phyloP scores from a whole-genome alignment of 495 filamentous ascomycete species.

The Daldinia concentrica region DNA sequence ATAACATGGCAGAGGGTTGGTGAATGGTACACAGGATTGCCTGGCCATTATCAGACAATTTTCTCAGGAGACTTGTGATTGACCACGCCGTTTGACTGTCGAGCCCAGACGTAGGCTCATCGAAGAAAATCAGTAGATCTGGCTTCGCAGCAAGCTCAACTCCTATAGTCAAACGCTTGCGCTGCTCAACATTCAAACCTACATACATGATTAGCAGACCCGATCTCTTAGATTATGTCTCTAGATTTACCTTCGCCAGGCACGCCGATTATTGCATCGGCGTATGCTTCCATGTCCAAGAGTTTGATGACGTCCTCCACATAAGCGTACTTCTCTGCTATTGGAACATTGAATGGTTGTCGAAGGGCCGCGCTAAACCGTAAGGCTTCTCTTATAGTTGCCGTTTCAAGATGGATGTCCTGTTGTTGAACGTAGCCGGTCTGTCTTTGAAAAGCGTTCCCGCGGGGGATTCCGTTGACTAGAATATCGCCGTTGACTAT shows the following conservation, averaged over 20 bases:
- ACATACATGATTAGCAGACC: slow-evolving; percentile 35
- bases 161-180: slow-evolving; percentile 81
- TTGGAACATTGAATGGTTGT: slow-evolving; percentile 67
- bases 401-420: slow-evolving; percentile 81
- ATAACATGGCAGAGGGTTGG: slow-evolving; percentile 82
- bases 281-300: slow-evolving; percentile 75
- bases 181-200: slow-evolving; percentile 81
- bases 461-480: slow-evolving; percentile 73
- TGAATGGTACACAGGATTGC: slow-evolving; percentile 93
- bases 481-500: slow-evolving; percentile 82
- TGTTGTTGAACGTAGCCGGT: slow-evolving; percentile 93
- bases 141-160: slow-evolving; percentile 92
- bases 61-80: slow-evolving; percentile 77
- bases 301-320: slow-evolving; percentile 80
- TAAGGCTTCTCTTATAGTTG: slow-evolving; percentile 77
- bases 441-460: slow-evolving; percentile 79
- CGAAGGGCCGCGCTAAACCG: slow-evolving; percentile 74
- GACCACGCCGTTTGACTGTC: slow-evolving; percentile 89
- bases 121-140: slow-evolving; percentile 84
- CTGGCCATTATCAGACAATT: slow-evolving; percentile 82
- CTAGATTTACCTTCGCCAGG: slow-evolving; percentile 59
- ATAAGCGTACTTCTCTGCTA: slow-evolving; percentile 72
- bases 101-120: slow-evolving; percentile 85
- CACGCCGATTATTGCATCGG: slow-evolving; percentile 77
- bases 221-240: neutral